These are phyloP conservation scores for Knufia fluminis DNA, from an alignment of 2,329 filamentous ascomycete species.

Conservation along the genomic window DNA sequence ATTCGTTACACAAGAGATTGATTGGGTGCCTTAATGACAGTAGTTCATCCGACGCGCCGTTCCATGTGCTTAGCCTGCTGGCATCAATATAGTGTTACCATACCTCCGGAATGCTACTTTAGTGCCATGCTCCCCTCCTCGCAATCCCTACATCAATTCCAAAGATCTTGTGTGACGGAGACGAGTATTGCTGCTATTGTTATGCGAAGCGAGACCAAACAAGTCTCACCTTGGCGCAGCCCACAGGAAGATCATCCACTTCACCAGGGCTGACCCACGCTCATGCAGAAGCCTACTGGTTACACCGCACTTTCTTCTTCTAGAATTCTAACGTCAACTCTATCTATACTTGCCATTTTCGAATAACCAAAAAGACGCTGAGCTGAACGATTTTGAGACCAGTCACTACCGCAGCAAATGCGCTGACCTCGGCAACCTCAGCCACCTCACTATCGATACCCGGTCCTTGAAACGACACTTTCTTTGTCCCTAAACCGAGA, in stretches of 20 bases:
- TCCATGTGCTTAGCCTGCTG: neutral
- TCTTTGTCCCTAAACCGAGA: constrained; percentile 1
- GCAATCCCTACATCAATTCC: neutral
- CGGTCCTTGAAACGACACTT: neutral
- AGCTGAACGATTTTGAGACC: neutral
- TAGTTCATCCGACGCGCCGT: neutral
- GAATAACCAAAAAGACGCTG: neutral
- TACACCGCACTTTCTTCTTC: neutral
- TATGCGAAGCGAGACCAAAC: no score
- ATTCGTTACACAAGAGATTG: neutral
- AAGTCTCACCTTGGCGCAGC: no score
- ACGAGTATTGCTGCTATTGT: no score
- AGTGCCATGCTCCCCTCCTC: neutral
- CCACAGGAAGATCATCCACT: no score
- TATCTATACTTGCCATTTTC: neutral
- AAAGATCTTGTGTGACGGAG: neutral
- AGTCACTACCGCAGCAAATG: no score
- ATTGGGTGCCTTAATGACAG: neutral
- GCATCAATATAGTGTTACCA: neutral
- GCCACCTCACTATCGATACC: neutral
- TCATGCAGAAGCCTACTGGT: neutral
- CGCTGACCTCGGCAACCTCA: neutral
- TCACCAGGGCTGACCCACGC: neutral
- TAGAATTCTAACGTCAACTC: constrained; percentile 1
- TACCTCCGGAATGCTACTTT: neutral